Evolutionary conservation across 1,284 basidiomycete genomes (phyloP).

Genomic region (Tremellales sp.): DNA sequence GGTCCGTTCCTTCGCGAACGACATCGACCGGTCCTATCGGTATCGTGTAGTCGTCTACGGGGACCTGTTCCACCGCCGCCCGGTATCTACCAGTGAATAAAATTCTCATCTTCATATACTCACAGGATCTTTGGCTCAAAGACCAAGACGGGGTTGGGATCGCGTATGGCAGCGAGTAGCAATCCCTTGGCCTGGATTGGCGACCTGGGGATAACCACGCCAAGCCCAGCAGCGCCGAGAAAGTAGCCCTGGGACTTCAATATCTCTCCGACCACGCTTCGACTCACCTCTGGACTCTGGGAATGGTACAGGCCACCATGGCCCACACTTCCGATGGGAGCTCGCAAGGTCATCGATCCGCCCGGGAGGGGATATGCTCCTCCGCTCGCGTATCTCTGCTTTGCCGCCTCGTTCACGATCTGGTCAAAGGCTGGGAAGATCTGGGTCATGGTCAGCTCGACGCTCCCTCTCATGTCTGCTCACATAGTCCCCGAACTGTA

Average conservation of each 20-base stretch:
- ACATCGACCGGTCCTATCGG: conserved; percentile 76
- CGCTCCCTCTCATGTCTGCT: conserved; percentile 4
- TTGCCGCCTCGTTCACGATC: conserved; percentile 94
- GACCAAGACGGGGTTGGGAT: conserved; percentile 89
- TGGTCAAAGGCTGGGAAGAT: conserved; percentile 88
- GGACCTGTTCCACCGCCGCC: conserved; percentile 76
- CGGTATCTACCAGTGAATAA: conserved; percentile 26
- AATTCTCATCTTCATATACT: conserved; percentile 2
- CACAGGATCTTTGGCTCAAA: conserved; percentile 76
- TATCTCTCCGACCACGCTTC: background rate
- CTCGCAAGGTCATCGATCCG: conserved; percentile 80
- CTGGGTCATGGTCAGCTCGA: conserved; percentile 40
- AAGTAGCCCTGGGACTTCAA: conserved; percentile 63
- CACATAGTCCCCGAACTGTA: conserved; percentile 57
- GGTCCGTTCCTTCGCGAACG: conserved; percentile 67
- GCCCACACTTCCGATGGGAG: conserved; percentile 84
- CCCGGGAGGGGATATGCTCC: conserved; percentile 62
- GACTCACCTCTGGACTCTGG: conserved; percentile 70
- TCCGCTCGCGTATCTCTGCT: conserved; percentile 83
- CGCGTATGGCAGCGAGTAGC: conserved; percentile 75
- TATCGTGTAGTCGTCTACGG: conserved; percentile 76
- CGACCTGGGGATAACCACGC: conserved; percentile 88
- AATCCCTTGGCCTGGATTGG: conserved; percentile 94
- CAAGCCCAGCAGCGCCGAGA: conserved; percentile 81
- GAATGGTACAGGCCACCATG: conserved; percentile 92